phyloP scores from a whole-genome alignment of 73 alveolate species.

The Diophrys sp. region DNA sequence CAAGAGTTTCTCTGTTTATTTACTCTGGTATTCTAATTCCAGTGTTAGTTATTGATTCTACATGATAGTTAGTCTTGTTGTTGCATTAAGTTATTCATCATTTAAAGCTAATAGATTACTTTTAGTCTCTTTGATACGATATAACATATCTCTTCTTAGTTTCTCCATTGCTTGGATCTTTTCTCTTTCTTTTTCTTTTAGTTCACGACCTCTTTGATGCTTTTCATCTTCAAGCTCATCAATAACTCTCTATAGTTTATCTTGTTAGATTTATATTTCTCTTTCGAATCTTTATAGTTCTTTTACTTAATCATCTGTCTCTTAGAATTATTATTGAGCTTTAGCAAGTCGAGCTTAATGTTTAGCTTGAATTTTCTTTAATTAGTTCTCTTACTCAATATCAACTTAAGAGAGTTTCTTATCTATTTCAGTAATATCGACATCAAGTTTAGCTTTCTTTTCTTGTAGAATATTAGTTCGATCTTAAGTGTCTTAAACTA shows the following conservation, averaged over 20 bases:
- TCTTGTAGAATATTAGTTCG: too few relatives aligned
- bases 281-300: background rate
- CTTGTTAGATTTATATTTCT: too few relatives aligned
- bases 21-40: slow-evolving; percentile 84
- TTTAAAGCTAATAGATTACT: slow-evolving; percentile 56
- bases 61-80: slow-evolving; percentile 85
- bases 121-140: slow-evolving; percentile 60
- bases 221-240: slow-evolving; percentile 39
- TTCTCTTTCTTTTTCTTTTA: slow-evolving; percentile 66
- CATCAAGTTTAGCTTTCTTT: too few relatives aligned
- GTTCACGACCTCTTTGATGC: slow-evolving; percentile 38
- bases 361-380: too few relatives aligned
- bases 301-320: background rate
- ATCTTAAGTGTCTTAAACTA: too few relatives aligned
- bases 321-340: too few relatives aligned
- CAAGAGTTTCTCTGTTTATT: slow-evolving; percentile 80
- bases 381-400: too few relatives aligned
- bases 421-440: too few relatives aligned
- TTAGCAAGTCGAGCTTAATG: too few relatives aligned
- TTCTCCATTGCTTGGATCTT: slow-evolving; percentile 62
- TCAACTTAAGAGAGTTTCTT: too few relatives aligned
- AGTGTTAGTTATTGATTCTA: slow-evolving; percentile 86
- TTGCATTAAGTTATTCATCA: slow-evolving; percentile 63
- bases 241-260: background rate
- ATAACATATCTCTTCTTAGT: slow-evolving; percentile 64